These are phyloP conservation scores for Exophiala dermatitidis DNA, from an alignment of 2,329 filamentous ascomycete genomes.

Conservation along the genomic window DNA sequence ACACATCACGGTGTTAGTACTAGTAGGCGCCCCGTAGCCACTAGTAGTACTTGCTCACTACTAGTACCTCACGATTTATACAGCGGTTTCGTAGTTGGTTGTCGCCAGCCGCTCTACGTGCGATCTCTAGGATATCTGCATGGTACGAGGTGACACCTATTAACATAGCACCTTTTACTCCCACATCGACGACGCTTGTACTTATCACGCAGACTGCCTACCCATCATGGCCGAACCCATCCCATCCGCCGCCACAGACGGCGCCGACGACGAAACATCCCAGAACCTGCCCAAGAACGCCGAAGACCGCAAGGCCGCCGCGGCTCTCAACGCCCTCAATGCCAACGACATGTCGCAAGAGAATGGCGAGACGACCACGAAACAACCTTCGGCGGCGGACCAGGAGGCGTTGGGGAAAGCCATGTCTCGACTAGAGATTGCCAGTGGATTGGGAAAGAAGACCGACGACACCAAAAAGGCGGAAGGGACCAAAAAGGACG, in stretches of 20 bases:
- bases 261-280: conserved; percentile 29
- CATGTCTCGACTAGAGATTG: conserved; percentile 44
- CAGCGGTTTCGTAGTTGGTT: too few relatives aligned
- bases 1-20: too few relatives aligned
- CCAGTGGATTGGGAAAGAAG: conserved; percentile 29
- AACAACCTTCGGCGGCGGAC: conserved; percentile 33
- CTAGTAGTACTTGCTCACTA: too few relatives aligned
- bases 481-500: conserved; percentile 29
- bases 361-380: conserved; percentile 28
- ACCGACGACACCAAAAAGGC: conserved; percentile 28
- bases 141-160: too few relatives aligned
- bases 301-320: conserved; percentile 46
- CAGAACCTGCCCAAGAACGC: conserved; percentile 36
- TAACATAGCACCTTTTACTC: too few relatives aligned
- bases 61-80: too few relatives aligned
- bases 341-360: conserved; percentile 35
- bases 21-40: too few relatives aligned
- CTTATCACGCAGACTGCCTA: background rate
- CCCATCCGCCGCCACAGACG: conserved; percentile 33
- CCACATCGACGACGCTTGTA: too few relatives aligned
- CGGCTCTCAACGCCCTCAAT: conserved; percentile 43
- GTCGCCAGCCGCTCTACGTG: too few relatives aligned
- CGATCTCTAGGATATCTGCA: too few relatives aligned
- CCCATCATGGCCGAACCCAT: conserved; percentile 39
- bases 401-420: conserved; percentile 46